Evolutionary conservation across 495 filamentous ascomycete species (phyloP).

Genomic region (Xylaria flabelliformis): DNA sequence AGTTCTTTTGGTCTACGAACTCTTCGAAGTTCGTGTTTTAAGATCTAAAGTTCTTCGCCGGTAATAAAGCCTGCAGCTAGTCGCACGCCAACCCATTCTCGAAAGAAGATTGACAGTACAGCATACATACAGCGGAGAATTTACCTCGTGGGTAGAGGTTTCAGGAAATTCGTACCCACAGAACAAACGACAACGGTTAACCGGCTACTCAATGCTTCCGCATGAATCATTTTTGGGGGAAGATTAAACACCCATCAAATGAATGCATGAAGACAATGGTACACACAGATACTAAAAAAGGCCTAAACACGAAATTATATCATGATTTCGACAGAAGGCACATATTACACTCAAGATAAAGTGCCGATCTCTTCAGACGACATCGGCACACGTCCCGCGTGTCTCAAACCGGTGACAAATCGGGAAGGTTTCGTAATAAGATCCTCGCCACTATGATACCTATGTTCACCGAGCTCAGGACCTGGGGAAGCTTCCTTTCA

Average conservation of each 20-base stretch:
- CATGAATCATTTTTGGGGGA: constrained; percentile 11
- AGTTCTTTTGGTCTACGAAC: not conserved
- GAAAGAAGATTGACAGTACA: constrained; percentile 21
- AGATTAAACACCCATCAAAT: not conserved
- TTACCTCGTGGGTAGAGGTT: constrained; percentile 24
- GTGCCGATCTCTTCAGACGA: not conserved
- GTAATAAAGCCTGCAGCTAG: constrained; percentile 2
- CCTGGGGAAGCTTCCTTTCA: not conserved
- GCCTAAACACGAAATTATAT: not conserved
- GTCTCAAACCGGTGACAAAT: constrained; percentile 14
- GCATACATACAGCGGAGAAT: constrained; percentile 28
- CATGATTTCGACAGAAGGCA: not conserved
- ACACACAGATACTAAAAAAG: constrained; percentile 3
- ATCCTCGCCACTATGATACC: constrained; percentile 9
- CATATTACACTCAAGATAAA: not conserved
- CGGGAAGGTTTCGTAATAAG: constrained; percentile 10
- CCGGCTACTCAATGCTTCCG: not conserved
- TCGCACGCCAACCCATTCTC: not conserved
- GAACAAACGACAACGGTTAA: not conserved
- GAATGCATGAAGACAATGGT: not conserved
- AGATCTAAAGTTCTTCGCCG: not conserved
- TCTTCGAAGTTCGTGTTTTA: not conserved
- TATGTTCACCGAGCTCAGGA: constrained; percentile 22
- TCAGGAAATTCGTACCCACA: constrained; percentile 6
- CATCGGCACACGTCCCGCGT: not conserved